phyloP scores from a whole-genome alignment of 257 asterid species.

The Penstemon barbatus region DNA sequence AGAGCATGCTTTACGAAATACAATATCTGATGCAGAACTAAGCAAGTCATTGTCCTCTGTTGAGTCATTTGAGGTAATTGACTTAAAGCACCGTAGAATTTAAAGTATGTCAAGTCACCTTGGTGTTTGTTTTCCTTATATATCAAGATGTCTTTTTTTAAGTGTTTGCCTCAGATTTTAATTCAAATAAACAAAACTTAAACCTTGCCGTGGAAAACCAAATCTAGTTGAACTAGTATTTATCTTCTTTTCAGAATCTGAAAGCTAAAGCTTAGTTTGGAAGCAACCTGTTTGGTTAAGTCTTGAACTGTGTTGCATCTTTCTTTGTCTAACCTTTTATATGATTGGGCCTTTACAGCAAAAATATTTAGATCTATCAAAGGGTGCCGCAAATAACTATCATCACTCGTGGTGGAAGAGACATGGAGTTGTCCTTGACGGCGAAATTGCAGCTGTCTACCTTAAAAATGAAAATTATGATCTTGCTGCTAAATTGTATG shows the following conservation, averaged over 20 bases:
- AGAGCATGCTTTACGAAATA: conserved; percentile 81
- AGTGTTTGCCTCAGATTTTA: conserved; percentile 4
- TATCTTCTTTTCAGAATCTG: not conserved
- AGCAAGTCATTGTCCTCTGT: conserved; percentile 76
- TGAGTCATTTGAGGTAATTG: conserved; percentile 82
- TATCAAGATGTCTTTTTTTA: not conserved
- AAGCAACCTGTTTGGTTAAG: conserved; percentile 20
- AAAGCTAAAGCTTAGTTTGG: conserved; percentile 1
- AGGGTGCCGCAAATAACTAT: conserved; percentile 97
- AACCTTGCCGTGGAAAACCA: conserved; percentile 15
- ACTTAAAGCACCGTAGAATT: conserved; percentile 22
- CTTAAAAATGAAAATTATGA: conserved; percentile 81
- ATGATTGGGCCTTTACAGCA: conserved; percentile 47
- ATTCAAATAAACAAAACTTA: not conserved
- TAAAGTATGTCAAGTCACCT: not conserved
- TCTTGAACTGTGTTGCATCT: conserved; percentile 17
- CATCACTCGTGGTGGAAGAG: conserved; percentile 99
- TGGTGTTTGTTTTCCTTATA: conserved; percentile 19
- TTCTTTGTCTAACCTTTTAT: conserved; percentile 22
- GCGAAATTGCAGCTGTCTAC: conserved; percentile 93
- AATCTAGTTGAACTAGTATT: conserved; percentile 5
- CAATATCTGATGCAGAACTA: conserved; percentile 70
- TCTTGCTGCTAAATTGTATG: conserved; percentile 85
- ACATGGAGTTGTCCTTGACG: conserved; percentile 98
- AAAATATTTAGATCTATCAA: conserved; percentile 85